Evolutionary conservation across 2,329 filamentous ascomycete genomes (phyloP), one percentile per base, ranked within the genome.

Genomic region (Rosellinia necatrix): DNA sequence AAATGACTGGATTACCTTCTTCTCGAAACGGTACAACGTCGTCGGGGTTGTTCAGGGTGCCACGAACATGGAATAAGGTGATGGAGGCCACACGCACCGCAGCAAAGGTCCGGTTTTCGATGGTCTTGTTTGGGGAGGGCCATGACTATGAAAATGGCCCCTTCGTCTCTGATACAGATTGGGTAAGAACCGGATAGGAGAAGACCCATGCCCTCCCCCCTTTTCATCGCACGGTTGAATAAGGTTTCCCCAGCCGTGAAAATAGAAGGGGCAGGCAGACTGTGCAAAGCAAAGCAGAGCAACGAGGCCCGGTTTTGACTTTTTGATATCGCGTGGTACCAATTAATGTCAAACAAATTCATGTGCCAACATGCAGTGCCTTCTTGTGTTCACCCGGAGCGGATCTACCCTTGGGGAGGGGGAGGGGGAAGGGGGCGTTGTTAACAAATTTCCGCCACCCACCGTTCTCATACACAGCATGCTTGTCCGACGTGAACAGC

Each of bases 21-120:
- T 99, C 75, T 91, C 89, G 64, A 99, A 97, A 79, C 83, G 94
- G 55, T 99, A 99, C 77, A 97, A 96, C 68, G 83, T 97, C 48
- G 86, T 96, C 42, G 91, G 91, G 12, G 72, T 79, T 53, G 84
- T 89, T 13, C 76, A 81, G 57, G 83, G 82, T 30, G 83, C 84
- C 24, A 85, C 80, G 24, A 87, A 87, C 67, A 74, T 76, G 67
- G 80, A 79, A 51, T 76, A 67, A 56, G 15, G 12, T 15, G 32
- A n/a, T 41, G 30, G 15, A 35, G 38, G n/a, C 15, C 12, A 17
- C 42, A 47, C 30, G 58, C 10, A n/a, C 34, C 21, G 25, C 17
- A 30, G 12, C 37, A 37, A 13, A 24, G 12, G 32, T 15, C 9
- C 29, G 40, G 17, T 25, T 6, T 15, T 29, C 22, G 7, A 38